Evolutionary conservation across 2,329 filamentous ascomycete genomes (phyloP).

Genomic region (Didymella keratinophila): DNA sequence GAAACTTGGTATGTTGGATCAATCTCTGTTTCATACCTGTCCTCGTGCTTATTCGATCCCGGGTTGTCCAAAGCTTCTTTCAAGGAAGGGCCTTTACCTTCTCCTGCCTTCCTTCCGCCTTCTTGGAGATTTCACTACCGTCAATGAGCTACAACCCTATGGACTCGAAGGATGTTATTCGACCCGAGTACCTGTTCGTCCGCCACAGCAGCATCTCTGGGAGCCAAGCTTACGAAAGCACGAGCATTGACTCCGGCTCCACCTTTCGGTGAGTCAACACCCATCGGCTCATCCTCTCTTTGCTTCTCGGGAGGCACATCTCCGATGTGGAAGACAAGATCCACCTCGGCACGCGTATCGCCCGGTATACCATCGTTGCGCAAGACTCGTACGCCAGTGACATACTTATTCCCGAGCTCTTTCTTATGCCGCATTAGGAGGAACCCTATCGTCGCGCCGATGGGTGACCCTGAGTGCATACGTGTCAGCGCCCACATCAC

Average conservation of each 20-base stretch:
- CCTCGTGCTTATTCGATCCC: not conserved
- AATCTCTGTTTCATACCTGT: not conserved
- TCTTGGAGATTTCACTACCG: not conserved
- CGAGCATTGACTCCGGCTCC: not conserved
- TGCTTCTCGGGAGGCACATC: not conserved
- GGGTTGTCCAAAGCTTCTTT: too few species aligned
- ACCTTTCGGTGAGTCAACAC: not conserved
- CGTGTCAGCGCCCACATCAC: too few species aligned
- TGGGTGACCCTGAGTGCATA: conserved; percentile 22
- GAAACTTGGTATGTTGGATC: not conserved
- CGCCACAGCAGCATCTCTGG: not conserved
- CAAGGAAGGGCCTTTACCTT: not conserved
- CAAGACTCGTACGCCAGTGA: conserved; percentile 9
- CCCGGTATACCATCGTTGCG: not conserved
- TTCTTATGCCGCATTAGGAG: conserved; percentile 28
- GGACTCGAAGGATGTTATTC: not conserved
- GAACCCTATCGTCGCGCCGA: conserved; percentile 24
- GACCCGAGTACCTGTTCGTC: not conserved
- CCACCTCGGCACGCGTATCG: not conserved
- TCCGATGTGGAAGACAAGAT: conserved; percentile 9
- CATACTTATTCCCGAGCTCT: conserved; percentile 25
- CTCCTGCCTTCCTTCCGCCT: not conserved
- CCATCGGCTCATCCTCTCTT: not conserved
- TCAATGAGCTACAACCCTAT: not conserved
- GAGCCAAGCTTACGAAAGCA: not conserved